Evolutionary conservation across 2,329 filamentous ascomycete species (phyloP), one percentile per base, ranked within the genome.

Genomic region (Ophiocordyceps camponoti-leonardi): DNA sequence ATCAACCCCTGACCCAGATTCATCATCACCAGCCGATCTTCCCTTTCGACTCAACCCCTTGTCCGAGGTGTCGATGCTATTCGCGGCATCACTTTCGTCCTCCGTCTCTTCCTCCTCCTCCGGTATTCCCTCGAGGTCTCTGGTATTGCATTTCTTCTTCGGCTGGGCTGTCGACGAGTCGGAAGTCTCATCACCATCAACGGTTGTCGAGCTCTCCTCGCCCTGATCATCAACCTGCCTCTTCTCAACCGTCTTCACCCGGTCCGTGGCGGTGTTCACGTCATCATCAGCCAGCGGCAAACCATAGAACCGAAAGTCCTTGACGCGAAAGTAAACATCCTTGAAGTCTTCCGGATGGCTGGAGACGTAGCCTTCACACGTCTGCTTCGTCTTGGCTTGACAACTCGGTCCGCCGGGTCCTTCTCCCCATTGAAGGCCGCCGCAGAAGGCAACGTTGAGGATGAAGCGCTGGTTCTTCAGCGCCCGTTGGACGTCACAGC

Each of bases 401-500:
- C 23, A 16, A 20, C 43, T 43, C 6, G 37, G 44, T 10, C 26
- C 12, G 16, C 28, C 39, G 7, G n/a, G 10, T 14, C 39, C 33
- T 13, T 20, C 10, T 2, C 28, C 39, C n/a, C 23, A 23, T 16
- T 33, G 14, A 2, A 37, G 41, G n/a, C 35, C 41, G 2, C 44
- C 44, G 18, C 47, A 48, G 6, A 48, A 26, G 19, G 44, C 31
- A 16, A 48, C 7, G 41, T 39, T 44, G 14, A 48, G 33, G n/a
- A 48, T 40, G 13, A 48, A 42, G 6, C 20, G 19, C 16, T 46
- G 47, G 13, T 22, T 12, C 2, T 6, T 16, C 12, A 48, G 44
- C 1, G 35, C 35, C 13, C 6, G 6, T 28, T 46, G 37, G 18
- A 48, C 45, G 35, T 48, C n/a, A 18, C 47, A 48, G 8, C 11